Evolutionary conservation across 192 early-diverging fungal species (phyloP).

Genomic region (Coemansia sp.): DNA sequence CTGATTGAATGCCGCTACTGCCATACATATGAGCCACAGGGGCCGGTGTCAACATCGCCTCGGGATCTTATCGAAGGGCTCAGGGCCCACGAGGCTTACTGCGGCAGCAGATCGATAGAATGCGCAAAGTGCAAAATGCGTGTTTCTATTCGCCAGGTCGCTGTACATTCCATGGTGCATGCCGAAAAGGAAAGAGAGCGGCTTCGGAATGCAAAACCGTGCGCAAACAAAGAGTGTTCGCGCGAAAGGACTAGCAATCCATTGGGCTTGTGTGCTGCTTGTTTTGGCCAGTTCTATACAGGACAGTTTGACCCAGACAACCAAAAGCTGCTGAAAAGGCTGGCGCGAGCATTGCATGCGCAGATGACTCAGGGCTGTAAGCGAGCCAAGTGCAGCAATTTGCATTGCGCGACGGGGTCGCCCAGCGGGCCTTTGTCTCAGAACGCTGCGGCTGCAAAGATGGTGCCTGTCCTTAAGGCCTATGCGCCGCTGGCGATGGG

Average conservation of each 20-base stretch:
- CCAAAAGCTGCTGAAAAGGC: constrained; percentile 70
- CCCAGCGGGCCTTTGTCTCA: background rate
- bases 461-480: constrained; percentile 37
- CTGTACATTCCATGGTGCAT: constrained; percentile 72
- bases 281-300: constrained; percentile 83
- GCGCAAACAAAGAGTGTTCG: constrained; percentile 74
- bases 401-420: constrained; percentile 46
- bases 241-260: constrained; percentile 60
- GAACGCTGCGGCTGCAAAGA: constrained; percentile 20
- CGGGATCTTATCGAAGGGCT: constrained; percentile 70
- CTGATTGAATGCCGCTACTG: constrained; percentile 86
- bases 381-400: constrained; percentile 66
- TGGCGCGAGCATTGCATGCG: constrained; percentile 68
- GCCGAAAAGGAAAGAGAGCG: constrained; percentile 52
- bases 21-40: constrained; percentile 70
- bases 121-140: constrained; percentile 75
- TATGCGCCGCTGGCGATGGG: constrained; percentile 26
- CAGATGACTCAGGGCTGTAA: constrained; percentile 84
- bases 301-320: constrained; percentile 75
- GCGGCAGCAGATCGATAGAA: constrained; percentile 80
- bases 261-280: constrained; percentile 70
- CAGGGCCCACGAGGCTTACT: constrained; percentile 77
- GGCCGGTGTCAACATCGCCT: constrained; percentile 50
- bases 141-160: constrained; percentile 80
- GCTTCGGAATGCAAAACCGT: constrained; percentile 65